These are phyloP conservation scores for Crotalaria pallida DNA, from an alignment of 306 rosid species.

Conservation along the genomic window DNA sequence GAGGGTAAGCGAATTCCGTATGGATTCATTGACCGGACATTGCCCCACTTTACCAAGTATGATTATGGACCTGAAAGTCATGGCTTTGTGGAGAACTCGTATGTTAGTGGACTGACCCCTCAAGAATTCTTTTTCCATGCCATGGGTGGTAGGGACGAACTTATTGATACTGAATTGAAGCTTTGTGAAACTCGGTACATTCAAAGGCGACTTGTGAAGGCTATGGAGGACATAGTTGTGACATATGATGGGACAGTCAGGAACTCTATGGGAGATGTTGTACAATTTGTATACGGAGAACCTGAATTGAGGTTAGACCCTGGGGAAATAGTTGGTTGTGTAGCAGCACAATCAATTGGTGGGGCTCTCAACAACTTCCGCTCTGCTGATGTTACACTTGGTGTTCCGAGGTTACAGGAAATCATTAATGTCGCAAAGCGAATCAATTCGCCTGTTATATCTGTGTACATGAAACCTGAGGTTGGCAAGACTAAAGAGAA, in stretches of 20 bases:
- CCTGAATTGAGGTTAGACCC: constrained; percentile 98
- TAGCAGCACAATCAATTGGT: constrained; percentile 98
- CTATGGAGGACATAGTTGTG: constrained; percentile 99
- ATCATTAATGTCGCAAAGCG: constrained; percentile 95
- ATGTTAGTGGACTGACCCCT: constrained; percentile 92
- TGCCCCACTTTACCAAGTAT: constrained; percentile 95
- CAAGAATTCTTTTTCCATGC: constrained; percentile 99
- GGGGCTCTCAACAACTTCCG: constrained; percentile 96
- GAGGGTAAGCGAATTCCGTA: constrained; percentile 99
- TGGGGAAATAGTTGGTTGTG: constrained; percentile 98
- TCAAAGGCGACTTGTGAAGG: constrained; percentile 95
- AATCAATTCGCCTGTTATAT: constrained; percentile 88
- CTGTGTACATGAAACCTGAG: constrained; percentile 81
- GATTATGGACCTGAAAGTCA: constrained; percentile 99
- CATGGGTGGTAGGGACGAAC: constrained; percentile 99
- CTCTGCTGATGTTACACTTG: constrained; percentile 94
- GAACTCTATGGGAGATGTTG: constrained; percentile 95
- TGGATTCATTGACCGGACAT: constrained; percentile 92
- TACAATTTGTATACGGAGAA: constrained; percentile 96
- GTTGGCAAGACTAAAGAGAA: constrained; percentile 86
- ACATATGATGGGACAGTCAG: constrained; percentile 98
- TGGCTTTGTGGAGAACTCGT: constrained; percentile 98
- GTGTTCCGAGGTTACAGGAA: constrained; percentile 97
- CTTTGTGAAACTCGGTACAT: constrained; percentile 98
- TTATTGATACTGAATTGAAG: constrained; percentile 97